Evolutionary conservation across 169 alveolate species (phyloP), one percentile per base, ranked within the genome.

Genomic region (Plasmodium vinckei): DNA sequence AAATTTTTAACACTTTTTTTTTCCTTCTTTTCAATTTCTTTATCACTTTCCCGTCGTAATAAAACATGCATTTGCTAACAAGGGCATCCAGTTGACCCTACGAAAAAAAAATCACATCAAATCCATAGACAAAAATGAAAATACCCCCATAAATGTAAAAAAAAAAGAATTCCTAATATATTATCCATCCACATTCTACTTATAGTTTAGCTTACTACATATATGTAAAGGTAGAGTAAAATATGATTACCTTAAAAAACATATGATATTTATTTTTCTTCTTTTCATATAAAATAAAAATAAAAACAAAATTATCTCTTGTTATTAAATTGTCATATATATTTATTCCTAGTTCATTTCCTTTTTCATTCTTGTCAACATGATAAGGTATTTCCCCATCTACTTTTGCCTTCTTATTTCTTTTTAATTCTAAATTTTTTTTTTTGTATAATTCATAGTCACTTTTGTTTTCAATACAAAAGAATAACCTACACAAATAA

Each of bases 391-490:
- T 19, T 5, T 77, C 88, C 13, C 39, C 75, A 13, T 23, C 15
- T 39, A 54, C 13, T 0, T 13, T 7, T 2, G 42, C 9, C 59
- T 77, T 77, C 67, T 33, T 63, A 17, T 77, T 49, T 46, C 47
- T 77, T 25, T 63, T 77, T 42, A 77, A 27, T 25, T 77, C 77
- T 12, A 46, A 7, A 13, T 42, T 25, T 42, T 77, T 77, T 42
- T 51, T 77, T 54, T 63, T 77, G 27, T 77, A 77, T 9, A 77
- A 46, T 15, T 77, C 88, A 17, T 77, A 77, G 27, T 47, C 67
- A 65, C 88, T 77, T 64, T 77, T 77, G 47, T 77, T 77, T 77
- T 77, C 88, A 13, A 77, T 59, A 21, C 88, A 77, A n/a, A 77
- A 68, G 27, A 77, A 77, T 19, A 77, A 65, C 88, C 88, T 77